Percentiles rank a stretch among this genome's conserved stretches.
phyloP scores from a whole-genome alignment of 257 asterid species.

The Prunella vulgaris region DNA sequence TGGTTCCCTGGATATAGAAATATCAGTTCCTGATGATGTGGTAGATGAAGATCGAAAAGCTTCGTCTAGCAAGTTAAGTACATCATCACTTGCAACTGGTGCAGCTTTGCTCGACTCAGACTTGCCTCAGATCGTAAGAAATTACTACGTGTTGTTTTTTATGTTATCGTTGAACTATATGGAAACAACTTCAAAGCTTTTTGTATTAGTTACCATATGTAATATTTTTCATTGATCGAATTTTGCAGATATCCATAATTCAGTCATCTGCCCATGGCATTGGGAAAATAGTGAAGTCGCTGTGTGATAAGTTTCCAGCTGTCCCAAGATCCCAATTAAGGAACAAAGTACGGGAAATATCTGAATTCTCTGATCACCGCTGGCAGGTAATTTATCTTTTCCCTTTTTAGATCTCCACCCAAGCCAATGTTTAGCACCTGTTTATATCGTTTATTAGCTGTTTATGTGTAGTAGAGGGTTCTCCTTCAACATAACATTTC shows the following conservation, averaged over 20 bases:
- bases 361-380: conserved; percentile 62
- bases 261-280: conserved; percentile 57
- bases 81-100: conserved; percentile 30
- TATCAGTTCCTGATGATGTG: conserved; percentile 33
- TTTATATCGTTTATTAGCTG: background rate
- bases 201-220: background rate
- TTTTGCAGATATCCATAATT: conserved; percentile 52
- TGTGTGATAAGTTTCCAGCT: conserved; percentile 56
- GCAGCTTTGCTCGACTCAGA: conserved; percentile 50
- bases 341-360: conserved; percentile 76
- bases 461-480: too few relatives aligned
- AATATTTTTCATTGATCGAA: background rate
- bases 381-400: conserved; percentile 67
- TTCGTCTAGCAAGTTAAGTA: conserved; percentile 39
- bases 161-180: background rate
- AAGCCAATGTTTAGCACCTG: background rate
- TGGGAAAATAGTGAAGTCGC: conserved; percentile 47
- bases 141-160: background rate
- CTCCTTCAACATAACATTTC: background rate
- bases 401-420: background rate
- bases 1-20: conserved; percentile 33
- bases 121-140: conserved; percentile 74
- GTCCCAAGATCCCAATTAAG: conserved; percentile 56
- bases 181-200: background rate
- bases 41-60: conserved; percentile 42